phyloP scores from a whole-genome alignment of 106 monocot species.

The Dioscorea alata region DNA sequence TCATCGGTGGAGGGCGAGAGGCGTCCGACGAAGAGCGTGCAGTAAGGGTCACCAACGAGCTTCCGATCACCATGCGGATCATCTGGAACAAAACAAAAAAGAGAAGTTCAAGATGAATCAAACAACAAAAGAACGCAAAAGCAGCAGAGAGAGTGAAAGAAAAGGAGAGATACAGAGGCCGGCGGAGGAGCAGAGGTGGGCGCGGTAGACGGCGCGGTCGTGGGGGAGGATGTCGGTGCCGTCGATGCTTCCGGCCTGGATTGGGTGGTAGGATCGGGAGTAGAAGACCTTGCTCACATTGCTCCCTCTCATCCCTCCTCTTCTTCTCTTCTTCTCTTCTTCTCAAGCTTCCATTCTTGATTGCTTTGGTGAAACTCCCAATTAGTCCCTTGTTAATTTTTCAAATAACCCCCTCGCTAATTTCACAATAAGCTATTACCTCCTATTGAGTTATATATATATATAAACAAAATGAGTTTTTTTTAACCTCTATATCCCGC shows the following conservation, averaged over 20 bases:
- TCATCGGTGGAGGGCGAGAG: conserved; percentile 71
- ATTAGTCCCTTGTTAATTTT: no score
- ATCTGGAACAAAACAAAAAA: conserved; percentile 34
- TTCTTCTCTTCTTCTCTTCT: neutral
- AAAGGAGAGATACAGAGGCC: conserved; percentile 55
- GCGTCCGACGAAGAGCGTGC: conserved; percentile 80
- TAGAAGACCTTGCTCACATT: conserved; percentile 63
- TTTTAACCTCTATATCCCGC: no score
- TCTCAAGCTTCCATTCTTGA: neutral
- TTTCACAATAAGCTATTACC: no score
- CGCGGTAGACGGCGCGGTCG: conserved; percentile 90
- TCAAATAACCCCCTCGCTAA: no score
- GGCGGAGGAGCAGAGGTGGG: conserved; percentile 73
- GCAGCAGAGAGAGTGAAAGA: neutral
- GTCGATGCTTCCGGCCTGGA: conserved; percentile 97
- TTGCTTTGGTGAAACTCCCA: no score
- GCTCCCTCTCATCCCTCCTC: conserved; percentile 7
- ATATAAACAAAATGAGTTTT: no score
- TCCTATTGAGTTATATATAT: no score
- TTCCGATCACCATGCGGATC: conserved; percentile 93
- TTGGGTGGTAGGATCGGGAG: conserved; percentile 75
- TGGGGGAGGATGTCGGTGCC: conserved; percentile 93
- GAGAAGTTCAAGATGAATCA: neutral
- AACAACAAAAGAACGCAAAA: neutral
- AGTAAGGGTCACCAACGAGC: conserved; percentile 75